Evolutionary conservation across 2,329 filamentous ascomycete genomes (phyloP), one percentile per base, ranked within the genome.

Genomic region (Pseudopithomyces chartarum): DNA sequence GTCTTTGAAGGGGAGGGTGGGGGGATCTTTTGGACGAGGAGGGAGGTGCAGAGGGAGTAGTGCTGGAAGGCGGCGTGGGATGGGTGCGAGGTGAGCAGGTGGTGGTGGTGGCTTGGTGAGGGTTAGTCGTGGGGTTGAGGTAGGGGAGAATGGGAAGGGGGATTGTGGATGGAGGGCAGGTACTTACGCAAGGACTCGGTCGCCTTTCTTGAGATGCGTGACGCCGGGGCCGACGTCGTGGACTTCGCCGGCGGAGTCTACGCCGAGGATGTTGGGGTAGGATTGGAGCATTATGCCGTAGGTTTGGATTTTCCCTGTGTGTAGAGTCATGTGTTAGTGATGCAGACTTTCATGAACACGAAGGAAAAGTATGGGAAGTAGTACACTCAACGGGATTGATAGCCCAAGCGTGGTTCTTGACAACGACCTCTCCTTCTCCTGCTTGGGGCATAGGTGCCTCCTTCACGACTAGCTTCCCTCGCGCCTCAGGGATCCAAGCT

Each of bases 211-310:
- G 61, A 81, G 76, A 10, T 79, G 73, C 6, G 74, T 75, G 5
- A 83, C 80, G 7, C 69, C 70, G n/a, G 75, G 68, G 2, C 81
- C 81, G 6, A 82, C 71, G 58, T 81, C 78, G 22, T 78, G 62
- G 2, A 82, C 73, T 60, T 80, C 76, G 12, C 80, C 80, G 1
- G 80, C 78, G 13, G 80, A 69, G 59, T 82, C 80, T 10, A 60
- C 65, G 11, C 80, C 81, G 6, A 75, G 57, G 32, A 78, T 61
- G 15, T 66, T 68, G 22, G 69, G 71, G 58, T 70, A 73, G 46
- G 67, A 72, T 29, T 77, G 53, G 23, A 76, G 52, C 40, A 79
- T 71, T 29, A 76, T 55, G 29, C 69, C 73, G 56, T 34, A 56
- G n/a, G 78, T 69, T 46, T 71, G 69, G 34, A 73, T 65, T 48